Percentiles rank a stretch among this genome's conserved stretches.
These are phyloP conservation scores for Boletus sp. DNA, from an alignment of 768 basidiomycete species.

Conservation along the genomic window DNA sequence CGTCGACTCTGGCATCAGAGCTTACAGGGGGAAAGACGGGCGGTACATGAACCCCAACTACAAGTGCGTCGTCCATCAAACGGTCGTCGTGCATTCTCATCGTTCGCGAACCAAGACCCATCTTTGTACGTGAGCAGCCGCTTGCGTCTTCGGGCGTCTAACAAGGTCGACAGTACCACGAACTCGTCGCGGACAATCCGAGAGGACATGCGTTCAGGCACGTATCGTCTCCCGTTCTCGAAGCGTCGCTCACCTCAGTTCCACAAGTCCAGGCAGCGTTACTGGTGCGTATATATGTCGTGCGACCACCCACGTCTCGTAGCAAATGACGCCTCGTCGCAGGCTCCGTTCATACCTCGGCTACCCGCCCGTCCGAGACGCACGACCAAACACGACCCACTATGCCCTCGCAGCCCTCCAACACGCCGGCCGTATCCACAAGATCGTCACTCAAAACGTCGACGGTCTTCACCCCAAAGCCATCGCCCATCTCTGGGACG, in stretches of 20 bases:
- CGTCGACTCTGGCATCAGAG: slow-evolving; percentile 93
- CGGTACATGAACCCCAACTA: slow-evolving; percentile 90
- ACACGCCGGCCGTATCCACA: slow-evolving; percentile 55
- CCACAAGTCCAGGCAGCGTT: slow-evolving; percentile 62
- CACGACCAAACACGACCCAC: slow-evolving; percentile 87
- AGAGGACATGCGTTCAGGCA: slow-evolving; percentile 74
- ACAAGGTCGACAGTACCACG: slow-evolving; percentile 58
- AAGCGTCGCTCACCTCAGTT: slow-evolving; percentile 4
- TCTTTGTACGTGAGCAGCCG: slow-evolving; percentile 42
- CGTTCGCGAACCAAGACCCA: slow-evolving; percentile 43
- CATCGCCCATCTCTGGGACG: slow-evolving; percentile 44
- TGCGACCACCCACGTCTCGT: background rate
- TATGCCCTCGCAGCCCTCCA: slow-evolving; percentile 83
- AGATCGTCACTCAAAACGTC: slow-evolving; percentile 87
- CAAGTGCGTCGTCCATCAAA: slow-evolving; percentile 46
- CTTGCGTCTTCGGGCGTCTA: slow-evolving; percentile 1
- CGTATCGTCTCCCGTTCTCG: slow-evolving; percentile 18
- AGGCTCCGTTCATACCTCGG: slow-evolving; percentile 77
- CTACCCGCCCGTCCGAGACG: slow-evolving; percentile 82
- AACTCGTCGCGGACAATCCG: slow-evolving; percentile 70
- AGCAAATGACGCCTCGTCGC: background rate
- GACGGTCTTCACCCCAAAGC: slow-evolving; percentile 92
- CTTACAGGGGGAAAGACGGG: slow-evolving; percentile 87
- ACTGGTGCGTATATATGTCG: slow-evolving; percentile 52
- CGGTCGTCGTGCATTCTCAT: background rate